Base-by-base conservation (phyloP, 176 grass and related monocot genomes). In the Avena atlantica region DNA sequence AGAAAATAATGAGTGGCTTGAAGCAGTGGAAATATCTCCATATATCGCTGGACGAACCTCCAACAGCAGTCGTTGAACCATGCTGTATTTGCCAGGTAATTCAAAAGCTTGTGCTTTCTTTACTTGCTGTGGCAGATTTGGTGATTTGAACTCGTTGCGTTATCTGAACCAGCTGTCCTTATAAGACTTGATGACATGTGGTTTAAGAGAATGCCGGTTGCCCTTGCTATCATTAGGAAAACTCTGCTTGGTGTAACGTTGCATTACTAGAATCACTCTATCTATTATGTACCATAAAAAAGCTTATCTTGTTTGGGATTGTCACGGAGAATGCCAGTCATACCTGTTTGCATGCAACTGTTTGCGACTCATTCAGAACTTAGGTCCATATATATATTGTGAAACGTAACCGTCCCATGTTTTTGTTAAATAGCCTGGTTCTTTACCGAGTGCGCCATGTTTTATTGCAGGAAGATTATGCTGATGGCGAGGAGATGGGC, bases 31-130 rank as follows among this genome's bases (percentile, higher is more conserved):
- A 82, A 27, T 90, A 78, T 81, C 58, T 88, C 23, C 36, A 80
- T 56, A 83, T 84, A 84, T 48, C 70, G 8, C 78, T 82, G 17
- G 81, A 90, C 66, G 84, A 92, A 81, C 23, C 85, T 73, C 64
- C 64, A 67, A 49, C 53, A 49, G 61, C 85, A 81, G 12, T 40
- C 52, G 31, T 96, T 87, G 94, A 94, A 78, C 94, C 94, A 44
- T 96, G 94, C 50, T 94, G 92, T 77, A 88, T 96, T 51, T 96
- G 94, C 73, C 92, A 96, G 94, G 94, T 96, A 88, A 84, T 58
- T 71, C 17, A 14, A 64, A 62, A 53, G 12, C 2, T 80, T 23
- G 2, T 21, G 24, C 76, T 84, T 58, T 52, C 49, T 57, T 9
- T 48, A 75, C 49, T 66, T 59, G 51, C 56, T 27, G 60, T 13